phyloP scores from a whole-genome alignment of 225 moss, liverwort and hornwort genomes.

The Pseudoscleropodium purum region DNA sequence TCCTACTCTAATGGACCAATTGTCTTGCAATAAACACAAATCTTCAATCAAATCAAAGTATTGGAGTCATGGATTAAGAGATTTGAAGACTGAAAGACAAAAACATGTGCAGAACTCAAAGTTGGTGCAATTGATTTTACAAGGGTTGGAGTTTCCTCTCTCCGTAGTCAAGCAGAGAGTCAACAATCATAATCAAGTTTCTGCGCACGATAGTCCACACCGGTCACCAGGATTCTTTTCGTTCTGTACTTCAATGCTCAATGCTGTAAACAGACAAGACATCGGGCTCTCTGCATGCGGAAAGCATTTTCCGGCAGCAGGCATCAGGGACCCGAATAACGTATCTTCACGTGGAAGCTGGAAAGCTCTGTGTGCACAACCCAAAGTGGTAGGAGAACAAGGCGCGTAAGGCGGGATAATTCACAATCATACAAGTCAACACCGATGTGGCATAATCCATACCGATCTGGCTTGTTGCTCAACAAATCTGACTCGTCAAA shows the following conservation, averaged over 20 bases:
- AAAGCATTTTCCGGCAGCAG: neutral
- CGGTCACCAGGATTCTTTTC: neutral
- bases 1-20: neutral
- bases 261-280: neutral
- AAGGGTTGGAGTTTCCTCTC: neutral
- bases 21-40: rapidly evolving
- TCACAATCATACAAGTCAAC: neutral
- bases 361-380: neutral
- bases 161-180: neutral
- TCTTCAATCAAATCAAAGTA: neutral
- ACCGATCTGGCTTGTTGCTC: neutral
- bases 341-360: neutral
- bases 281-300: neutral
- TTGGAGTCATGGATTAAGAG: neutral
- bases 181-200: neutral
- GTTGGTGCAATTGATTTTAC: neutral
- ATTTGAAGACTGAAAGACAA: neutral
- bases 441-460: neutral
- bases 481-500: no score
- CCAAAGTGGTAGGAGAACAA: neutral
- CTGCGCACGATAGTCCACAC: no score
- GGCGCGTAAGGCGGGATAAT: neutral
- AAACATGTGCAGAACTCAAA: neutral
- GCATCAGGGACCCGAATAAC: neutral
- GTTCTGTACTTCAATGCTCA: neutral